Percentiles rank a stretch among this genome's conserved stretches.
These are phyloP conservation scores for Cercospora sesami DNA, from an alignment of 2,329 filamentous ascomycete genomes.

Conservation along the genomic window DNA sequence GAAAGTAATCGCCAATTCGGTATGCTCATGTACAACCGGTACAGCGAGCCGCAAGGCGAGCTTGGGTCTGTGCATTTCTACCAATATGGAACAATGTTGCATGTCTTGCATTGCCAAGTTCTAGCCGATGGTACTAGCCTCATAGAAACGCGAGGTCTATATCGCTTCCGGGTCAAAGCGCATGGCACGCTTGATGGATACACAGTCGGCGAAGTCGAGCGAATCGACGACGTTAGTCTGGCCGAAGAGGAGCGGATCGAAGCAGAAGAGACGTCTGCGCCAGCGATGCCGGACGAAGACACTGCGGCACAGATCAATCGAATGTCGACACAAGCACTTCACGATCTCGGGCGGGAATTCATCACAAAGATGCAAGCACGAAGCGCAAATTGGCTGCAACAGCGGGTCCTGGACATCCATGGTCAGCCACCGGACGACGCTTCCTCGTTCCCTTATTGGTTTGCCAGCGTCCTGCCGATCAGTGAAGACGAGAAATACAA, in stretches of 20 bases:
- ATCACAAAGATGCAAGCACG: constrained; percentile 66
- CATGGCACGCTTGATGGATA: constrained; percentile 73
- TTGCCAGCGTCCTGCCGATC: constrained; percentile 77
- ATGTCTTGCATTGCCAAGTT: constrained; percentile 71
- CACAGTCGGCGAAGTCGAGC: constrained; percentile 70
- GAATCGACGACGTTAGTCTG: constrained; percentile 77
- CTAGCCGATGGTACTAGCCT: constrained; percentile 79
- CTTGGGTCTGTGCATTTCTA: constrained; percentile 61
- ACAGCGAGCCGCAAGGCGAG: constrained; percentile 54
- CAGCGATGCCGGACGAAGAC: constrained; percentile 32
- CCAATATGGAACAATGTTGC: constrained; percentile 74
- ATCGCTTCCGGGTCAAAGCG: constrained; percentile 70
- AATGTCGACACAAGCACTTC: constrained; percentile 70
- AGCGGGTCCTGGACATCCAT: constrained; percentile 70
- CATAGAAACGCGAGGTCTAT: constrained; percentile 73
- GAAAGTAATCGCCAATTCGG: constrained; percentile 76
- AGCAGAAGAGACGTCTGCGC: constrained; percentile 60
- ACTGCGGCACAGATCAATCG: constrained; percentile 47
- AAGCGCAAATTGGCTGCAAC: constrained; percentile 73
- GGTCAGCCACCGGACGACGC: constrained; percentile 76
- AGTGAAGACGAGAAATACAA: constrained; percentile 76
- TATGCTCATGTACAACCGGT: constrained; percentile 72
- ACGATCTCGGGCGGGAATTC: constrained; percentile 66
- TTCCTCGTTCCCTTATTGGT: constrained; percentile 83
- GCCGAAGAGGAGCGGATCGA: constrained; percentile 78